These are phyloP conservation scores for Alopecurus myosuroides DNA, from an alignment of 176 grass and related monocot species.

Conservation along the genomic window DNA sequence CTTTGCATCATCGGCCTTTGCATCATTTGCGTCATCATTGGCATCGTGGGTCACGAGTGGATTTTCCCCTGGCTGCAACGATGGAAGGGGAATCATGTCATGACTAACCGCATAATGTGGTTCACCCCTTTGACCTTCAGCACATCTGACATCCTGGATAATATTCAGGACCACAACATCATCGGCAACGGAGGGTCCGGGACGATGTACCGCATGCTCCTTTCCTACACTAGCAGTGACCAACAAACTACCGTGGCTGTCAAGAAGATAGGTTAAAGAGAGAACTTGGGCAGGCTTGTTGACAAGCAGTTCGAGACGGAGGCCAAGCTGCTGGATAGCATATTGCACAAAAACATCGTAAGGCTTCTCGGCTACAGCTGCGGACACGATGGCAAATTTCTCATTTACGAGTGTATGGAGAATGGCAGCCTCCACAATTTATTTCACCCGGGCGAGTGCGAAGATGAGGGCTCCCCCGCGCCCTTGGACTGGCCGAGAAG, in stretches of 20 bases:
- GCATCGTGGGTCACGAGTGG: not conserved
- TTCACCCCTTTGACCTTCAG: too few species aligned
- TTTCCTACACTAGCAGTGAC: too few species aligned
- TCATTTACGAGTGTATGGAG: constrained; percentile 75
- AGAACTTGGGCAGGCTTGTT: too few species aligned
- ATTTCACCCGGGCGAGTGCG: constrained; percentile 37
- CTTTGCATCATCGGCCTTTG: not conserved
- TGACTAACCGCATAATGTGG: too few species aligned
- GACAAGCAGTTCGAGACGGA: constrained; percentile 51
- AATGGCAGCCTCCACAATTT: constrained; percentile 53
- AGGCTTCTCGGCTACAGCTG: constrained; percentile 66
- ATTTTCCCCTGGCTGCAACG: too few species aligned
- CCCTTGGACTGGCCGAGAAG: constrained; percentile 55
- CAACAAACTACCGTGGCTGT: too few species aligned
- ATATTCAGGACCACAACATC: too few species aligned
- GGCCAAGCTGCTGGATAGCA: constrained; percentile 51
- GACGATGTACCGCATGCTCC: too few species aligned
- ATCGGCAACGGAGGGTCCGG: too few species aligned
- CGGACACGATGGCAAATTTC: constrained; percentile 37
- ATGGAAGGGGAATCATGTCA: too few species aligned
- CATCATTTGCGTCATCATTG: not conserved
- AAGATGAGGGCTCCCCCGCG: not conserved
- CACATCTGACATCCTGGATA: too few species aligned
- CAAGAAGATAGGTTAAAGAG: too few species aligned
- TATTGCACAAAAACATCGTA: constrained; percentile 60